Percentiles rank a stretch among this genome's conserved stretches.
These are phyloP conservation scores for Annulohypoxylon bovei DNA, from an alignment of 495 filamentous ascomycete genomes.

Conservation along the genomic window DNA sequence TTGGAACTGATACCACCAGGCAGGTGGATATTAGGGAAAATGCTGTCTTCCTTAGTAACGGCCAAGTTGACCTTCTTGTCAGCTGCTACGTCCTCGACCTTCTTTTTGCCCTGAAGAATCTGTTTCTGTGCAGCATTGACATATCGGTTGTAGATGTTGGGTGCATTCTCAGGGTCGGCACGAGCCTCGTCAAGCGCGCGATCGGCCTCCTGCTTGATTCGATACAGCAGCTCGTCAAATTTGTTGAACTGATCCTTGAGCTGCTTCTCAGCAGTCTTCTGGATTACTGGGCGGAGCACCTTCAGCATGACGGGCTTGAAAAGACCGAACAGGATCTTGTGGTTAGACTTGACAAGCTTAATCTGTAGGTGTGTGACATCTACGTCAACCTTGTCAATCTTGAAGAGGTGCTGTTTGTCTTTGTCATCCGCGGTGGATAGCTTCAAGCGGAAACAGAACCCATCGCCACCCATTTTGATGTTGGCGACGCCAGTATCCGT, in stretches of 20 bases:
- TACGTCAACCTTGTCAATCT: slow-evolving; percentile 88
- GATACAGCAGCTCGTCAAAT: slow-evolving; percentile 74
- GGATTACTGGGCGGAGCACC: slow-evolving; percentile 81
- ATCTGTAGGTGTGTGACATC: slow-evolving; percentile 86
- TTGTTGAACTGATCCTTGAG: slow-evolving; percentile 80
- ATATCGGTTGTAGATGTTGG: slow-evolving; percentile 90
- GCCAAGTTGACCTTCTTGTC: slow-evolving; percentile 89
- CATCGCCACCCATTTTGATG: slow-evolving; percentile 86
- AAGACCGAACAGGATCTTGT: slow-evolving; percentile 87
- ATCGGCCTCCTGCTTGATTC: slow-evolving; percentile 84
- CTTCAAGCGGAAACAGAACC: slow-evolving; percentile 91
- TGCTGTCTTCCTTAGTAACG: slow-evolving; percentile 87
- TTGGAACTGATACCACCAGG: slow-evolving; percentile 93
- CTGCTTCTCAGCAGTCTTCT: slow-evolving; percentile 88
- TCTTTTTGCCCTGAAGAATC: slow-evolving; percentile 75
- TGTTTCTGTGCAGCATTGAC: slow-evolving; percentile 77
- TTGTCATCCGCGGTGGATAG: slow-evolving; percentile 81
- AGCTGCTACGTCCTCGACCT: slow-evolving; percentile 66
- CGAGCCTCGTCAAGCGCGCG: slow-evolving; percentile 72
- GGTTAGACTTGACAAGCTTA: slow-evolving; percentile 91
- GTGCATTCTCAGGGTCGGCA: slow-evolving; percentile 76
- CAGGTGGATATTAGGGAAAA: slow-evolving; percentile 87
- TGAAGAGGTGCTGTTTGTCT: slow-evolving; percentile 87
- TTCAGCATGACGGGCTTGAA: slow-evolving; percentile 91
- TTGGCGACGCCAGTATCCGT: slow-evolving; percentile 91